Conservation (phyloP, 73 alveolate genomes). For the Uronychia setigera region DNA sequence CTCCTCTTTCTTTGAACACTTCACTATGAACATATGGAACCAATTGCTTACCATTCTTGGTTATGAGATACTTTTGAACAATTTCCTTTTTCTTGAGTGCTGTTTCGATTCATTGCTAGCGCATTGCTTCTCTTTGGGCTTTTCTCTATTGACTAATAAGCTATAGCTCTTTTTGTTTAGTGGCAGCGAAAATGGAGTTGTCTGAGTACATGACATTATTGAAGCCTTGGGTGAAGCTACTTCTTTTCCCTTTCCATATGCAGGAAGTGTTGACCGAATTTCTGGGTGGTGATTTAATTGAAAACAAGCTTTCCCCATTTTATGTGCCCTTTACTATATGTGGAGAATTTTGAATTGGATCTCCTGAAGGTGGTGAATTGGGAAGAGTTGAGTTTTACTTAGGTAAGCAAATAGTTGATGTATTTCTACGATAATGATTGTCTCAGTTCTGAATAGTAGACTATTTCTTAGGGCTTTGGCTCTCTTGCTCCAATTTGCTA, state of each 20-base stretch:
- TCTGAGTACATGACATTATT: background rate
- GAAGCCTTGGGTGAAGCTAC: conserved; percentile 3
- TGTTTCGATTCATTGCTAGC: background rate
- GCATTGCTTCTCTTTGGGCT: background rate
- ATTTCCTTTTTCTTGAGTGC: background rate
- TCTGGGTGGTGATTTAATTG: too few species aligned
- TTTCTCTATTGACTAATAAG: background rate
- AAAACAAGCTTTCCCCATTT: too few species aligned
- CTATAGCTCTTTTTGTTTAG: background rate
- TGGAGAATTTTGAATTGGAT: too few species aligned
- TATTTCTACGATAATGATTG: too few species aligned
- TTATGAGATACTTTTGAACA: background rate
- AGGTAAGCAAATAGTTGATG: too few species aligned
- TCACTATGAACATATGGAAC: background rate
- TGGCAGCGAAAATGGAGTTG: background rate
- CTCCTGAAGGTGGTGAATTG: too few species aligned
- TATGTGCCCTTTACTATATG: too few species aligned
- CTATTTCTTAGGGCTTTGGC: too few species aligned
- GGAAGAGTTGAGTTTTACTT: too few species aligned
- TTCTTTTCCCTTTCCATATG: conserved; percentile 4
- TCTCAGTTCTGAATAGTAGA: too few species aligned
- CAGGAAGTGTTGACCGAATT: too few species aligned
- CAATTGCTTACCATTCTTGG: background rate
- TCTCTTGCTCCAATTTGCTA: too few species aligned
- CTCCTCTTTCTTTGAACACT: background rate